Base-by-base conservation (phyloP, 2,329 filamentous ascomycete genomes). In the Fusarium anthophilum region DNA sequence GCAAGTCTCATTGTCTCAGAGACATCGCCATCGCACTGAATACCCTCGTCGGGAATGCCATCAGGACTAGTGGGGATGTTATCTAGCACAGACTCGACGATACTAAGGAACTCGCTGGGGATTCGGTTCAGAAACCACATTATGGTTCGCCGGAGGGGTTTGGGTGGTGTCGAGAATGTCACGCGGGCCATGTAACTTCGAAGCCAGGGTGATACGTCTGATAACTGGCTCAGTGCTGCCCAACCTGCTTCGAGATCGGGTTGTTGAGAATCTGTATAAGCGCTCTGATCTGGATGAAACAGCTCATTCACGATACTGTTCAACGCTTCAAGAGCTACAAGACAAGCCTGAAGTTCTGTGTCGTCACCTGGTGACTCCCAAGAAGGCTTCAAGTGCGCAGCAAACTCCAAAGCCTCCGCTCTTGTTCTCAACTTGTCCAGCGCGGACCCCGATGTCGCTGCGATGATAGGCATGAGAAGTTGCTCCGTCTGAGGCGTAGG, bases 61-160 rank as follows among this genome's bases (percentile, higher is more conserved):
- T 47, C 45, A 8, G 55, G 32, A 2, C 44, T 45, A 2, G 30
- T 50, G 8, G 62, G 69, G 1, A 81, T 76, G 2, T 53, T 32
- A 5, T 77, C 76, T 0, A 84, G 68, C 10, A 79, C 79, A 7
- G 77, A 77, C 48, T 83, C 81, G 5, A 86, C 77, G 3, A 84
- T 65, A 2, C 59, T 76, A 1, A 86, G 69, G 38, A 77, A 86
- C 1, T 78, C 69, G 2, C 70, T 63, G 0, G 83, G 82, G 0
- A 80, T 81, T 28, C 81, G 80, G 70, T 85, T 84, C 8, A 86
- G 43, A n/a, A 84, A 85, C 6, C 83, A 79, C 75, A 82, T 83
- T 47, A 85, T 80, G 1, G 76, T 81, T 5, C 84, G 76, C 12
- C 83, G 78, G 4, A 82, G 76, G 1, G 82, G 77, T 7, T 75